Evolutionary conservation across 1,284 basidiomycete genomes (phyloP).

Genomic region (Ustilago crameri): DNA sequence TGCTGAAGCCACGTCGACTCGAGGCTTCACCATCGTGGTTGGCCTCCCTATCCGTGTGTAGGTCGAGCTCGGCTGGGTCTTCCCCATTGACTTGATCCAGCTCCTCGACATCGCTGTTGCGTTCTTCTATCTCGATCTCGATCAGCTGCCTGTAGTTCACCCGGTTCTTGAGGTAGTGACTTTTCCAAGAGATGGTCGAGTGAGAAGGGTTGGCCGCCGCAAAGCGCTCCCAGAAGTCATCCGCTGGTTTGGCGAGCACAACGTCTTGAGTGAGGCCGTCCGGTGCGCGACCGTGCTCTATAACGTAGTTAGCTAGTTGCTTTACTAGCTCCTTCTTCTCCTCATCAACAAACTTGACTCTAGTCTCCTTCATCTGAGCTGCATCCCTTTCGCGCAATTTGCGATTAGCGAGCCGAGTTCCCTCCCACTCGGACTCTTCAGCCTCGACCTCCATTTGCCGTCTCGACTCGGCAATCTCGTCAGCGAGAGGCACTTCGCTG

Average conservation of each 20-base stretch:
- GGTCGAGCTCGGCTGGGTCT: neutral
- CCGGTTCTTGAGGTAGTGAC: conserved; percentile 41
- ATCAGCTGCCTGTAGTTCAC: conserved; percentile 22
- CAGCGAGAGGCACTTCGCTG: neutral
- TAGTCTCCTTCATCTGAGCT: neutral
- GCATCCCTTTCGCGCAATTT: conserved; percentile 10
- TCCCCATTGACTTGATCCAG: neutral
- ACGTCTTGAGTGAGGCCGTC: conserved; percentile 12
- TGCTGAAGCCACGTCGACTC: neutral
- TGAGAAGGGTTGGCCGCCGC: conserved; percentile 16
- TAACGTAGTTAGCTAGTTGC: conserved; percentile 10
- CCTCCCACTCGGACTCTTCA: conserved; percentile 33
- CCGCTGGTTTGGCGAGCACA: conserved; percentile 16
- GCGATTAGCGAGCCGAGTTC: conserved; percentile 12
- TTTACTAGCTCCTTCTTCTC: conserved; percentile 18
- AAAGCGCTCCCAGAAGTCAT: conserved; percentile 28
- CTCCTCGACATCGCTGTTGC: neutral
- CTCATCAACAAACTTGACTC: conserved; percentile 16
- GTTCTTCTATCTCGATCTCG: conserved; percentile 5
- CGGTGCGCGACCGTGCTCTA: conserved; percentile 1
- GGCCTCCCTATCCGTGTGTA: too few species aligned
- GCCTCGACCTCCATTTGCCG: neutral
- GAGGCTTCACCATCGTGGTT: too few species aligned
- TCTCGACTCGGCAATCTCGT: neutral
- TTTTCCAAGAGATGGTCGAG: conserved; percentile 29